These are phyloP conservation scores for Calycina herbarum DNA, from an alignment of 2,329 filamentous ascomycete genomes.

Conservation along the genomic window DNA sequence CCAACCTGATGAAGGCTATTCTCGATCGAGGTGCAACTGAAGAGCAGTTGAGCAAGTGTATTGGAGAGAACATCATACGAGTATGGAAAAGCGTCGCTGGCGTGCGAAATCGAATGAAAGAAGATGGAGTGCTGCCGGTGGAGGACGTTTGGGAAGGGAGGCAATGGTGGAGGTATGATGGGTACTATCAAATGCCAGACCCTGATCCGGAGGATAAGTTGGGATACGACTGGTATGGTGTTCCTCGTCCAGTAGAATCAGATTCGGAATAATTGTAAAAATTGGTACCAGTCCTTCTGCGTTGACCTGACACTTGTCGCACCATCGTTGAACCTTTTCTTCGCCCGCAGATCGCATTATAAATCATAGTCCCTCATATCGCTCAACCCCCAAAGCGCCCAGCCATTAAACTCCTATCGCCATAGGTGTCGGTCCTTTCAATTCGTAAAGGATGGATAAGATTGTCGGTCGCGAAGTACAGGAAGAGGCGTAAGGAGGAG, in stretches of 20 bases:
- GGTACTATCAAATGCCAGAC: constrained; percentile 39
- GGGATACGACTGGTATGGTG: constrained; percentile 37
- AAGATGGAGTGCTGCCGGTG: constrained; percentile 37
- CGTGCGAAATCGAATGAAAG: constrained; percentile 35
- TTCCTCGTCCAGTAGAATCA: constrained; percentile 27
- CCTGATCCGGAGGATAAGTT: constrained; percentile 38
- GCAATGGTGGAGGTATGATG: constrained; percentile 39
- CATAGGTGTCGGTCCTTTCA: too few relatives aligned
- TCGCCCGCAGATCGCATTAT: too few relatives aligned
- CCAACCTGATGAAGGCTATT: constrained; percentile 38
- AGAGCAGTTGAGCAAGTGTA: constrained; percentile 35
- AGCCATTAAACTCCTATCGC: too few relatives aligned
- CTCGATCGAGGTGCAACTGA: constrained; percentile 43
- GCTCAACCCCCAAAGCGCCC: too few relatives aligned
- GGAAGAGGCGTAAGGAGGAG: too few relatives aligned
- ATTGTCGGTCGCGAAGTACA: too few relatives aligned
- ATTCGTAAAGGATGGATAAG: too few relatives aligned
- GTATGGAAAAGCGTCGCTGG: background rate
- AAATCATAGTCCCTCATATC: too few relatives aligned
- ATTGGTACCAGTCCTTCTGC: background rate
- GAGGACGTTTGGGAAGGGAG: constrained; percentile 20
- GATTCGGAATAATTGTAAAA: background rate
- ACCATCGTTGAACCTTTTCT: too few relatives aligned
- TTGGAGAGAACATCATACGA: background rate
- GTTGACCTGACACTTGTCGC: background rate